Evolutionary conservation across 2,329 filamentous ascomycete species (phyloP).

Genomic region (Knoxdaviesia proteae): DNA sequence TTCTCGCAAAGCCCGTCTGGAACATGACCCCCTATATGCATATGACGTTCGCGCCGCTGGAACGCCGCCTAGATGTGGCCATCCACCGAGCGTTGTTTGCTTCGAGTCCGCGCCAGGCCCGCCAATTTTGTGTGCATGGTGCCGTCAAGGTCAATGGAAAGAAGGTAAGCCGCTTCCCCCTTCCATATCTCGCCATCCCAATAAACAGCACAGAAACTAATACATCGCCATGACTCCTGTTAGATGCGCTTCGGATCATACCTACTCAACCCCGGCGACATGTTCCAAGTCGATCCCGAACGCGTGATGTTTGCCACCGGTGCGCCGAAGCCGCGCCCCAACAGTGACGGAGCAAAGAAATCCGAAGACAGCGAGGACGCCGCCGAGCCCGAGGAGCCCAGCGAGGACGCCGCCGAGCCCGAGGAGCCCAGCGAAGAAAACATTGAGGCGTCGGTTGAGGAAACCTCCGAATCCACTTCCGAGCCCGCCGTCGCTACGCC

Average conservation of each 20-base stretch:
- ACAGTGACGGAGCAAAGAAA: slow-evolving; percentile 1
- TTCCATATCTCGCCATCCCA: neutral
- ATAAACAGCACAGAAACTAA: neutral
- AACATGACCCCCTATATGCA: slow-evolving; percentile 72
- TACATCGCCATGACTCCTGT: neutral
- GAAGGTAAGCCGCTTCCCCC: slow-evolving; percentile 37
- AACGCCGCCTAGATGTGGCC: slow-evolving; percentile 81
- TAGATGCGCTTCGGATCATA: slow-evolving; percentile 89
- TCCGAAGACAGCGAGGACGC: slow-evolving; percentile 9
- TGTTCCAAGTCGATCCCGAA: slow-evolving; percentile 89
- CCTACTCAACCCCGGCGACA: slow-evolving; percentile 85
- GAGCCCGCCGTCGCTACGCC: slow-evolving; percentile 6
- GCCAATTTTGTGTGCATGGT: slow-evolving; percentile 86
- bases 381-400: slow-evolving; percentile 10
- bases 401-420: slow-evolving; percentile 14
- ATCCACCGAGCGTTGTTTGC: slow-evolving; percentile 88
- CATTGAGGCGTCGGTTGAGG: slow-evolving; percentile 8
- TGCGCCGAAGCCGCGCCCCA: slow-evolving; percentile 30
- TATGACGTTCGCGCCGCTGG: slow-evolving; percentile 84
- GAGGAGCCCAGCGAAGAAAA: slow-evolving; percentile 7
- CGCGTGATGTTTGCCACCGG: slow-evolving; percentile 79
- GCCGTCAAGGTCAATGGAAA: slow-evolving; percentile 91
- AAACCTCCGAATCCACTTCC: slow-evolving; percentile 10
- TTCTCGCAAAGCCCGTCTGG: slow-evolving; percentile 13
- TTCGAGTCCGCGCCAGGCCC: slow-evolving; percentile 76